phyloP scores from a whole-genome alignment of 116 monocot genomes.

The Iris pallida region DNA sequence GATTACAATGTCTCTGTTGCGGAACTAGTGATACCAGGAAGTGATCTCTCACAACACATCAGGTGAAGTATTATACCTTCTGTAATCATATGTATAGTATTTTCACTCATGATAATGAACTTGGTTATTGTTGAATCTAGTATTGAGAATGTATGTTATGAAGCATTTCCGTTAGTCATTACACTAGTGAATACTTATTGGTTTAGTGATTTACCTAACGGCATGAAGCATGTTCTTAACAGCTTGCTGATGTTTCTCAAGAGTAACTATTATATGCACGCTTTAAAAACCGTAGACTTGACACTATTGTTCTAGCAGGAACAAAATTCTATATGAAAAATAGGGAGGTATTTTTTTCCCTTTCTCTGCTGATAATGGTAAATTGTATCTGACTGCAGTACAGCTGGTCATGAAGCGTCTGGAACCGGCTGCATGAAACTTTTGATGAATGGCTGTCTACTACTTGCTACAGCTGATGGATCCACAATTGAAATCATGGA shows the following conservation, averaged over 20 bases:
- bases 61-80: neutral
- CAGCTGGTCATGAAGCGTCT: slow-evolving; percentile 39
- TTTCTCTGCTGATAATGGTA: neutral
- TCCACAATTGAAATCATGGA: slow-evolving; percentile 35
- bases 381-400: slow-evolving; percentile 18
- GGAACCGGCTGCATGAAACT: slow-evolving; percentile 42
- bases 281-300: neutral
- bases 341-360: too few relatives aligned
- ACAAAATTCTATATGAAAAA: too few relatives aligned
- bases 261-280: too few relatives aligned
- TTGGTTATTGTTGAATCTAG: too few relatives aligned
- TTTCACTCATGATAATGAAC: too few relatives aligned
- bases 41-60: slow-evolving; percentile 36
- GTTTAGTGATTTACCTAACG: too few relatives aligned
- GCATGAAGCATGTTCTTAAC: too few relatives aligned
- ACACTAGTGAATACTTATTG: too few relatives aligned
- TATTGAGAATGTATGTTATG: too few relatives aligned
- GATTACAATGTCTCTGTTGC: slow-evolving; percentile 44
- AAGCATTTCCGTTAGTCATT: too few relatives aligned
- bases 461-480: slow-evolving; percentile 34
- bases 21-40: slow-evolving; percentile 38
- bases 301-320: neutral
- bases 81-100: too few relatives aligned
- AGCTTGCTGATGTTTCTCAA: neutral
- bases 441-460: slow-evolving; percentile 35